Evolutionary conservation across 2,329 filamentous ascomycete species (phyloP).

Genomic region (Trichophyton rubrum): DNA sequence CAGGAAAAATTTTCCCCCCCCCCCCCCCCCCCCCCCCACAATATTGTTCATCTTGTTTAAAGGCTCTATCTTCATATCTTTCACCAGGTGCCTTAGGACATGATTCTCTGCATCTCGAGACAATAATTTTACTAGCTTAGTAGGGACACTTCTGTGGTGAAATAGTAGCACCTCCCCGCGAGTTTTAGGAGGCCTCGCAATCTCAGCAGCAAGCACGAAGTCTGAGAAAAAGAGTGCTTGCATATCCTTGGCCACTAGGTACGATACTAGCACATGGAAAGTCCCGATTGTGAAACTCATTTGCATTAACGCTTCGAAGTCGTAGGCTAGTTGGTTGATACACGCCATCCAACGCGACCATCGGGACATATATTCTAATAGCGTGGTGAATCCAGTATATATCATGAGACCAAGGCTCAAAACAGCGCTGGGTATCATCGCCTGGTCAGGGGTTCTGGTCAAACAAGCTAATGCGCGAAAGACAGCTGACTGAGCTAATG

Average conservation of each 20-base stretch:
- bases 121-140: background rate
- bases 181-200: slow-evolving; percentile 51
- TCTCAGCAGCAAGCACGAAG: slow-evolving; percentile 54
- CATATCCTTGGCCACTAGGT: slow-evolving; percentile 31
- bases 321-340: slow-evolving; percentile 64
- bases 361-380: slow-evolving; percentile 53
- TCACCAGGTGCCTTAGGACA: slow-evolving; percentile 19
- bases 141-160: slow-evolving; percentile 44
- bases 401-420: slow-evolving; percentile 36
- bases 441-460: slow-evolving; percentile 63
- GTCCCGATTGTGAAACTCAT: slow-evolving; percentile 59
- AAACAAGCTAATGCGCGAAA: slow-evolving; percentile 69
- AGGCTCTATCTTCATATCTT: slow-evolving; percentile 24
- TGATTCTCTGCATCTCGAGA: slow-evolving; percentile 16
- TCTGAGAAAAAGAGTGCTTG: slow-evolving; percentile 43
- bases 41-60: slow-evolving; percentile 18
- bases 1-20: no score
- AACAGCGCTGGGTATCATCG: slow-evolving; percentile 44
- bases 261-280: slow-evolving; percentile 42
- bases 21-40: no score
- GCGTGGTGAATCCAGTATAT: slow-evolving; percentile 39
- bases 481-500: slow-evolving; percentile 70
- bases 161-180: slow-evolving; percentile 68
- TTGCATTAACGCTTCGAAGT: slow-evolving; percentile 70
- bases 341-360: slow-evolving; percentile 81